Percentiles rank a stretch among this genome's conserved stretches.
These are phyloP conservation scores for Paraphaeosphaeria minitans DNA, from an alignment of 2,329 filamentous ascomycete species.

Conservation along the genomic window DNA sequence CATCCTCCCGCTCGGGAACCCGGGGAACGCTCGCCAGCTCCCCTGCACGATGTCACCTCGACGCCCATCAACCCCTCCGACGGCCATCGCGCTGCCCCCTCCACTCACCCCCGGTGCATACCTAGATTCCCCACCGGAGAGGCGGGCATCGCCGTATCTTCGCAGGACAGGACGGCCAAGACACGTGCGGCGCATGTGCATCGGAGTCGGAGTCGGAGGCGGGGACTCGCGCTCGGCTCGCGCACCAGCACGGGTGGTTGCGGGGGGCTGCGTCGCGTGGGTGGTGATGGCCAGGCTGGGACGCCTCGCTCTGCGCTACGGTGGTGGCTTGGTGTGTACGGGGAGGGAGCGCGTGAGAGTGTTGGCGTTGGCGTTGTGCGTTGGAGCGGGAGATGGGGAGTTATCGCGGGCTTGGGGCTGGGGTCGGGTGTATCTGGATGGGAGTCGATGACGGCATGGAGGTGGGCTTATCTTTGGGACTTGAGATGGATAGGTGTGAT, in stretches of 20 bases:
- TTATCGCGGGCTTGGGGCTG: background rate
- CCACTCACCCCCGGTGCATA: background rate
- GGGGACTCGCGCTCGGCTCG: background rate
- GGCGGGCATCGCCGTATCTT: background rate
- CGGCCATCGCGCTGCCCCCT: background rate
- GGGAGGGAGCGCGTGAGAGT: background rate
- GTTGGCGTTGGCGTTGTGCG: background rate
- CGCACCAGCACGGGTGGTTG: background rate
- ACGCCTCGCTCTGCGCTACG: constrained; percentile 13
- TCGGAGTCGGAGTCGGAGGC: too few relatives aligned
- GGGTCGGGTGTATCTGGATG: background rate
- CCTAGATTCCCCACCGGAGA: too few relatives aligned
- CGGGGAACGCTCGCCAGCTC: constrained; percentile 6
- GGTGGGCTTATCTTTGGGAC: background rate
- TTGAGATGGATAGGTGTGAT: too few relatives aligned
- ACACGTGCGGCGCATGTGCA: background rate
- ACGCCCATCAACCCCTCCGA: background rate
- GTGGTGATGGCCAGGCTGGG: background rate
- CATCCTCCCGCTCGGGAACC: constrained; percentile 3
- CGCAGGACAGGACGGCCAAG: background rate
- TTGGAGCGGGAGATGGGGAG: too few relatives aligned
- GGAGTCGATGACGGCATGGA: background rate
- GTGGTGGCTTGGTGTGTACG: constrained; percentile 12
- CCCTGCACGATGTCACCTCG: background rate
- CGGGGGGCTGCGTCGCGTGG: background rate